phyloP scores from a whole-genome alignment of 371 early-diverging fungal genomes.

The Cokeromyces recurvatus region DNA sequence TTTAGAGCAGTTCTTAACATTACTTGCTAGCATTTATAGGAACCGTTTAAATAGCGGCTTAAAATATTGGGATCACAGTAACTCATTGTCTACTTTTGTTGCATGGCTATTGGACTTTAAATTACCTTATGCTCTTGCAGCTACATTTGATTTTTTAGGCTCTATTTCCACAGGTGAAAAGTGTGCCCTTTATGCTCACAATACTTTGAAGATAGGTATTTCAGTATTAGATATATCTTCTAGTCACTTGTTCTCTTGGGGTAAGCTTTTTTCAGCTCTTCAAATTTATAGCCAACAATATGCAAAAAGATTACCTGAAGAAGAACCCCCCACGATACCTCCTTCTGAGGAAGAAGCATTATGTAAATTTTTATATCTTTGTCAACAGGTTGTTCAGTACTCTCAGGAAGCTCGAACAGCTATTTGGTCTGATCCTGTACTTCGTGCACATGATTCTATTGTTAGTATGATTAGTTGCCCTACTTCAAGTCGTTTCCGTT shows the following conservation, averaged over 20 bases:
- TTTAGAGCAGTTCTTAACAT: conserved; percentile 54
- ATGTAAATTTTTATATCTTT: conserved; percentile 18
- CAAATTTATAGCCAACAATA: conserved; percentile 17
- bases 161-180: conserved; percentile 24
- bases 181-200: conserved; percentile 18
- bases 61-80: conserved; percentile 63
- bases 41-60: conserved; percentile 70
- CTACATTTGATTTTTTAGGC: conserved; percentile 27
- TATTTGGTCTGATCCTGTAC: conserved; percentile 14
- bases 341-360: conserved; percentile 18
- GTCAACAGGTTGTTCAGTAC: conserved; percentile 30
- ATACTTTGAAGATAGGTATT: conserved; percentile 18
- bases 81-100: conserved; percentile 63
- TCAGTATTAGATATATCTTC: neutral
- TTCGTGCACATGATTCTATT: conserved; percentile 12
- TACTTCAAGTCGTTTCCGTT: conserved; percentile 18
- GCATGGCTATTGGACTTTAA: conserved; percentile 57
- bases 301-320: neutral
- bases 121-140: conserved; percentile 13
- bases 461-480: conserved; percentile 22
- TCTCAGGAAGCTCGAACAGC: conserved; percentile 10
- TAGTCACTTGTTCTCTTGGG: conserved; percentile 31
- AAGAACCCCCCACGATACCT: conserved; percentile 11
- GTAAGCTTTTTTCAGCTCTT: conserved; percentile 25
- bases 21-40: conserved; percentile 63